These are phyloP conservation scores for Hirschfeldia incana DNA, from an alignment of 345 rosid species.

Conservation along the genomic window DNA sequence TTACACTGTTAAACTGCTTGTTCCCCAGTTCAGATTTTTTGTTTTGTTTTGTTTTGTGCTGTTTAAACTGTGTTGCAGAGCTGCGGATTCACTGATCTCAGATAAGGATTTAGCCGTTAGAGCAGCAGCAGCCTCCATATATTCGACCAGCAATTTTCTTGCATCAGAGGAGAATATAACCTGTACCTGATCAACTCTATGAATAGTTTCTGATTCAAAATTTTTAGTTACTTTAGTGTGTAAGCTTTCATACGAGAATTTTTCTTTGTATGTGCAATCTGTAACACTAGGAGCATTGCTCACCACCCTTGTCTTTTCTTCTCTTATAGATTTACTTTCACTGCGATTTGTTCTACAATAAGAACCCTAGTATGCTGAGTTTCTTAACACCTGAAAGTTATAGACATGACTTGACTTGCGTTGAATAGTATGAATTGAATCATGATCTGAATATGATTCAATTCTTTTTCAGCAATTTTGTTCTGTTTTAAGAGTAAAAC, in stretches of 20 bases:
- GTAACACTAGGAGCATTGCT: slow-evolving; percentile 38
- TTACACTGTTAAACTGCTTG: slow-evolving; percentile 8
- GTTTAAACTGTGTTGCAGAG: slow-evolving; percentile 46
- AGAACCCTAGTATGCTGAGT: slow-evolving; percentile 11
- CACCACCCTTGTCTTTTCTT: slow-evolving; percentile 15
- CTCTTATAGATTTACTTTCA: slow-evolving; percentile 4
- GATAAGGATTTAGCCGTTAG: slow-evolving; percentile 70
- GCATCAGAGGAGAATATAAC: slow-evolving; percentile 65
- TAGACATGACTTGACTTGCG: not conserved
- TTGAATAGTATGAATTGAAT: not conserved
- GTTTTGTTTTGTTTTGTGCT: not conserved
- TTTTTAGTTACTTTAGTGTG: slow-evolving; percentile 18
- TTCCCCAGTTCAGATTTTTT: not conserved
- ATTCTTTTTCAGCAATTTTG: not conserved
- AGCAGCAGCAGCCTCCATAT: slow-evolving; percentile 96
- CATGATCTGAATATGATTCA: slow-evolving; percentile 1
- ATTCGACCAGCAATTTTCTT: slow-evolving; percentile 75
- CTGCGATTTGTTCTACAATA: slow-evolving; percentile 15
- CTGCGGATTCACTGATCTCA: slow-evolving; percentile 43
- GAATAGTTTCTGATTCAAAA: slow-evolving; percentile 23
- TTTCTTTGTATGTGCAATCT: slow-evolving; percentile 16
- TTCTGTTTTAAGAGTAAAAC: slow-evolving; percentile 4
- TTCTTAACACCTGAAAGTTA: slow-evolving; percentile 9
- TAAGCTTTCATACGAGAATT: slow-evolving; percentile 29
- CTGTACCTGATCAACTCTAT: slow-evolving; percentile 50